phyloP scores from a whole-genome alignment of 2,329 filamentous ascomycete species.

The Colletotrichum australisinense region DNA sequence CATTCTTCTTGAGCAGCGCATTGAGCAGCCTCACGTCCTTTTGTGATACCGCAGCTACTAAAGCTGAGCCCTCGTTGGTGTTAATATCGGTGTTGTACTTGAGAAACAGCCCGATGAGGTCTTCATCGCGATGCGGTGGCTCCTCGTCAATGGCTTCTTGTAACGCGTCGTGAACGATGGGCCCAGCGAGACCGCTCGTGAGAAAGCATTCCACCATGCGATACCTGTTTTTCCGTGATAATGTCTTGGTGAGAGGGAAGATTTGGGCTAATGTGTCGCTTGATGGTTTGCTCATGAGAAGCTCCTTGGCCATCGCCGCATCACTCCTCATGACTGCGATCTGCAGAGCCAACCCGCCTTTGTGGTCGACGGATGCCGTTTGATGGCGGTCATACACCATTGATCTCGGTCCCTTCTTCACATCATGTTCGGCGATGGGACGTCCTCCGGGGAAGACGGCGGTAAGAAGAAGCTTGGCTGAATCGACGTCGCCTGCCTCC shows the following conservation, averaged over 20 bases:
- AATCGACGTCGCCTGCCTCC: conserved; percentile 58
- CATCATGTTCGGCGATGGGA: conserved; percentile 32
- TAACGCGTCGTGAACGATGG: conserved; percentile 60
- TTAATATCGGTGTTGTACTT: conserved; percentile 65
- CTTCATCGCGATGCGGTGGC: conserved; percentile 58
- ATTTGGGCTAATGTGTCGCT: conserved; percentile 58
- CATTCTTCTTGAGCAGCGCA: conserved; percentile 56
- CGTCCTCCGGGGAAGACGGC: conserved; percentile 56
- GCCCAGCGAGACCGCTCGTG: conserved; percentile 57
- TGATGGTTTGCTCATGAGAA: conserved; percentile 60
- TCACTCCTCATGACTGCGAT: conserved; percentile 60
- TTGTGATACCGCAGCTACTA: conserved; percentile 60
- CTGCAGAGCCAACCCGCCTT: conserved; percentile 61
- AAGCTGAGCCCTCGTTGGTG: conserved; percentile 61
- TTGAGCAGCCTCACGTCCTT: conserved; percentile 59
- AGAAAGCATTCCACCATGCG: conserved; percentile 63
- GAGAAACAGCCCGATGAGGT: conserved; percentile 64
- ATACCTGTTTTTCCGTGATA: conserved; percentile 56
- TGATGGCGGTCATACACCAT: conserved; percentile 56
- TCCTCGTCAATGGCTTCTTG: conserved; percentile 64
- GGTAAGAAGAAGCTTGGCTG: conserved; percentile 61
- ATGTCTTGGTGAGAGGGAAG: conserved; percentile 59
- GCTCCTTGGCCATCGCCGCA: conserved; percentile 54
- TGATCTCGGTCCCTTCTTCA: conserved; percentile 38
- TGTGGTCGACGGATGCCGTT: conserved; percentile 64